Percentiles rank a stretch among this genome's conserved stretches.
Conservation (phyloP, 768 basidiomycete genomes). For the Termitomyces eurrhizus region DNA sequence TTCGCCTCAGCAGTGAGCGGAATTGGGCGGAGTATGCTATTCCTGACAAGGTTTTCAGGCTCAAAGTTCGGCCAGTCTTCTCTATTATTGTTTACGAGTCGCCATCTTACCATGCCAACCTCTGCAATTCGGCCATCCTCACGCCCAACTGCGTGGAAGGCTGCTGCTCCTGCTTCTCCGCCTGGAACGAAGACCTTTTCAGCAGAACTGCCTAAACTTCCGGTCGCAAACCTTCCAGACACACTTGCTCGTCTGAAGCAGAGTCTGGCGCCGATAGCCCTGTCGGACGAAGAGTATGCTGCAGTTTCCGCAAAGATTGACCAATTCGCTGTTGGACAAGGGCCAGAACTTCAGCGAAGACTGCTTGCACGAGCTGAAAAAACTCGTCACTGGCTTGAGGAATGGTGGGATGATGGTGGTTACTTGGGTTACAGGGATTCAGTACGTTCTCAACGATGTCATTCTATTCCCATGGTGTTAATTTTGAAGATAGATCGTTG, state of each 20-base stretch:
- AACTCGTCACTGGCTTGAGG: slow-evolving; percentile 79
- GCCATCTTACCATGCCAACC: slow-evolving; percentile 15
- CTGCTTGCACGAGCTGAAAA: slow-evolving; percentile 52
- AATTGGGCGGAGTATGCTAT: slow-evolving; percentile 9
- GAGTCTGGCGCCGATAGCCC: slow-evolving; percentile 70
- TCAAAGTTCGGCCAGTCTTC: slow-evolving; percentile 6
- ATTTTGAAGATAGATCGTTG: slow-evolving; percentile 49
- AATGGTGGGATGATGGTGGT: slow-evolving; percentile 90
- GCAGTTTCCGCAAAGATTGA: slow-evolving; percentile 61
- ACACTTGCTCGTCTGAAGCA: slow-evolving; percentile 70
- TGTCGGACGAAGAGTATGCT: slow-evolving; percentile 53
- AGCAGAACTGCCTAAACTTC: slow-evolving; percentile 62
- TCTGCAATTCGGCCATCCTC: slow-evolving; percentile 18
- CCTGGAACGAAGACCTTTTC: slow-evolving; percentile 58
- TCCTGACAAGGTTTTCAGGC: not conserved
- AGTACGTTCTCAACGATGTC: slow-evolving; percentile 34
- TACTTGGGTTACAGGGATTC: slow-evolving; percentile 88
- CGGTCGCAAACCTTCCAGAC: slow-evolving; percentile 63
- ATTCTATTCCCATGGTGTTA: not conserved
- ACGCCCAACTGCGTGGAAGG: slow-evolving; percentile 66
- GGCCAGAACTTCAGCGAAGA: slow-evolving; percentile 57
- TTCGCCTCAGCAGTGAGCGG: not conserved
- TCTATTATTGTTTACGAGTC: not conserved
- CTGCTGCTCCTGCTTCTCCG: slow-evolving; percentile 55
- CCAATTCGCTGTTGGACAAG: slow-evolving; percentile 48